Evolutionary conservation across 2,329 filamentous ascomycete species (phyloP).

Genomic region (Colletotrichum eleusines): DNA sequence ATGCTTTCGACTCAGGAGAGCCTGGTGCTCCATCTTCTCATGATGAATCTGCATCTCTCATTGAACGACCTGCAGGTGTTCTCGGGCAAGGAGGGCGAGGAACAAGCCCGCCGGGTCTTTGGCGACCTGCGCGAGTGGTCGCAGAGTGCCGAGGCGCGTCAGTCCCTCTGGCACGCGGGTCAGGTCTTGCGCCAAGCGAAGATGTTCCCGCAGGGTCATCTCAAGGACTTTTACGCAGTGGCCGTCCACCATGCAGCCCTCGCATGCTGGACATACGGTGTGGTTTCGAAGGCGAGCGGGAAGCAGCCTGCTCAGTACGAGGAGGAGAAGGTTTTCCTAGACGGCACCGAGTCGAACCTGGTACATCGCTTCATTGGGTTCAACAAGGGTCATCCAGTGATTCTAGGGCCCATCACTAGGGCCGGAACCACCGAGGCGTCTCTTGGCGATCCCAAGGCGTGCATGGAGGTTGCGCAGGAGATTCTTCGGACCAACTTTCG

Average conservation of each 20-base stretch:
- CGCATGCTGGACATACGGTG: conserved; percentile 77
- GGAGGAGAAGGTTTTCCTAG: conserved; percentile 63
- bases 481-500: conserved; percentile 67
- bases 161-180: conserved; percentile 75
- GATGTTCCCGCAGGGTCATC: conserved; percentile 62
- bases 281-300: conserved; percentile 60
- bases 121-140: conserved; percentile 71
- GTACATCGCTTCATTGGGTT: conserved; percentile 69
- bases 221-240: conserved; percentile 76
- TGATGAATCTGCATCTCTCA: conserved; percentile 74
- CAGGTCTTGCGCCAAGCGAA: conserved; percentile 73
- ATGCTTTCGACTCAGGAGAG: conserved; percentile 60
- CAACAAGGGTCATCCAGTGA: conserved; percentile 65
- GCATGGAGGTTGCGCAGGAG: conserved; percentile 70
- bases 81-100: conserved; percentile 74
- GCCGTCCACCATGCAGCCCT: conserved; percentile 77
- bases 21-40: conserved; percentile 65
- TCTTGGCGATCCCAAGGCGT: conserved; percentile 67
- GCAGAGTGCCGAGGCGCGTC: conserved; percentile 65
- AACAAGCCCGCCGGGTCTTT: conserved; percentile 71
- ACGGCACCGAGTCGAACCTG: conserved; percentile 65
- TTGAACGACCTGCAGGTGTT: conserved; percentile 76
- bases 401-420: conserved; percentile 53
- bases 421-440: conserved; percentile 52
- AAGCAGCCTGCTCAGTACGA: conserved; percentile 47